These are phyloP conservation scores for Cordyceps militaris DNA, from an alignment of 2,329 filamentous ascomycete genomes.

Conservation along the genomic window DNA sequence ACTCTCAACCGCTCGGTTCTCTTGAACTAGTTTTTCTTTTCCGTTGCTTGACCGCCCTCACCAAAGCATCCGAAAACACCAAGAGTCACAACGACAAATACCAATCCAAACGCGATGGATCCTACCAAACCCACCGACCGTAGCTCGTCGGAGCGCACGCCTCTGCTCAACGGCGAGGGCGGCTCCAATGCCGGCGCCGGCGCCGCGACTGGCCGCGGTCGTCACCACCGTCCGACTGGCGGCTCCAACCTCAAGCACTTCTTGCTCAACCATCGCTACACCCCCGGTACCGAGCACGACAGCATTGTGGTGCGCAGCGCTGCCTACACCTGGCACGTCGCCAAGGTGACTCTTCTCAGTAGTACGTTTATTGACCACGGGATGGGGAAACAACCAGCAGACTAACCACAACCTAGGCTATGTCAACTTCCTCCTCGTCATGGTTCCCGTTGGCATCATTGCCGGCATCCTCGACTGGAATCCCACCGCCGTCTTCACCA, in stretches of 20 bases:
- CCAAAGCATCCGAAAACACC: background rate
- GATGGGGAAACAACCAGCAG: background rate
- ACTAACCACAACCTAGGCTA: constrained; percentile 34
- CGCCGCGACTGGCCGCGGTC: background rate
- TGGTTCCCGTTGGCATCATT: constrained; percentile 66
- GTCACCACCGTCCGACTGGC: background rate
- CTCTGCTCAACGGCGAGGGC: constrained; percentile 33
- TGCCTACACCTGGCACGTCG: constrained; percentile 47
- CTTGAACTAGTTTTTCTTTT: background rate
- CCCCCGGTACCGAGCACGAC: constrained; percentile 44
- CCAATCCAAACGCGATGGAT: constrained; percentile 21
- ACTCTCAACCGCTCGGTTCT: background rate
- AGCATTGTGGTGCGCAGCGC: constrained; percentile 38
- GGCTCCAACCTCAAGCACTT: constrained; percentile 29
- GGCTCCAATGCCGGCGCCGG: background rate
- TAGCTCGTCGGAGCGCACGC: constrained; percentile 32
- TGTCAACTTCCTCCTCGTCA: constrained; percentile 64
- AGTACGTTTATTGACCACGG: constrained; percentile 36
- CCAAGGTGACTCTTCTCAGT: constrained; percentile 51
- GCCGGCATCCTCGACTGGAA: constrained; percentile 57
- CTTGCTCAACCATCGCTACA: constrained; percentile 43
- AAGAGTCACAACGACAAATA: background rate
- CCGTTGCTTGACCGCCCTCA: background rate
- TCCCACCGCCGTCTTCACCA: constrained; percentile 61
- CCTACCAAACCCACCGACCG: constrained; percentile 24